Base-by-base conservation (phyloP, 2,329 filamentous ascomycete genomes). In the Pseudogymnoascus verrucosus region DNA sequence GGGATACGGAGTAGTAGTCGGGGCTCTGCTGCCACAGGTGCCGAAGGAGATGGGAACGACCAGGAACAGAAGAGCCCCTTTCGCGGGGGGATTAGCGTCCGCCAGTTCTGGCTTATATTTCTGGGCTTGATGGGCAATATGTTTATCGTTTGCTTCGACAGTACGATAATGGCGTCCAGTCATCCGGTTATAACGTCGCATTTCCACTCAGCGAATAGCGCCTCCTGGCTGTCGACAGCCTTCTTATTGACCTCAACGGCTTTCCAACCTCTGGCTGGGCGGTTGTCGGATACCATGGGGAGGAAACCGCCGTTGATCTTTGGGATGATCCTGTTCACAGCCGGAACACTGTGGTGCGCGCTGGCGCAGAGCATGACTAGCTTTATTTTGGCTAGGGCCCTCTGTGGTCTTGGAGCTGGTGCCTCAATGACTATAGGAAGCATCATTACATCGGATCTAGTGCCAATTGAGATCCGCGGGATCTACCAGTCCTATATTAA, bases 151-250 rank as follows among this genome's bases (percentile, higher is more conserved):
- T 85, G 80, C 72, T 93, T 93, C 71, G 90, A 93, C 77, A 82
- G 84, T 10, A 93, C 89, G 3, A 83, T 93, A 68, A 92, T 93
- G 89, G 89, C 89, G 4, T 91, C 89, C 2, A 88, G 83, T 44
- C 90, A 95, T 73, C 89, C 90, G 0, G 88, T 90, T 64, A 91
- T 93, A 66, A 92, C 89, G 0, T 91, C 89, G 0, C 86, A 93
- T 73, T 93, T 93, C 74, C 78, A 86, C 65, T 84, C 88, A 60
- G 89, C 89, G 34, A 91, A 93, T 73, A 85, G 85, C 57, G 90
- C 90, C 2, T 91, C 89, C 1, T 95, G 90, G 90, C 79, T 93
- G 4, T 91, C 89, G 1, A 93, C 90, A 0, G 85, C 89, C 0
- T 93, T 92, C 67, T 76, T 93, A 37, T 79, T 95, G 39, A 91